phyloP scores from a whole-genome alignment of 768 basidiomycete species.

The Lanmaoa rubissima region DNA sequence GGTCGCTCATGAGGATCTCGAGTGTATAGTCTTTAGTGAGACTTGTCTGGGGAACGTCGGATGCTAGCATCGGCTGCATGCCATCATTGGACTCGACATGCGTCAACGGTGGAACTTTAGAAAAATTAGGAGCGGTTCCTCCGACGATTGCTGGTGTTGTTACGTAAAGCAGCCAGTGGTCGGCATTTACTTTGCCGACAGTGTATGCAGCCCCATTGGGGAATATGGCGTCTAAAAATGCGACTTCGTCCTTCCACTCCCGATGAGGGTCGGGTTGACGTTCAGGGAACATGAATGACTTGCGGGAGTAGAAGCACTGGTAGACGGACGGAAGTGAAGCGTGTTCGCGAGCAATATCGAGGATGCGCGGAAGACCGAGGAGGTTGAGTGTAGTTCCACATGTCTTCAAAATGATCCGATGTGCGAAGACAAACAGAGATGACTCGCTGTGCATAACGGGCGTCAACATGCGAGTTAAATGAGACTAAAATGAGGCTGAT shows the following conservation, averaged over 20 bases:
- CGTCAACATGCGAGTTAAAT: conserved; percentile 13
- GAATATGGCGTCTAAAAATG: conserved; percentile 89
- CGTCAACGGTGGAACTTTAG: conserved; percentile 14
- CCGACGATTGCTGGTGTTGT: conserved; percentile 52
- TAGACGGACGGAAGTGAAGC: conserved; percentile 71
- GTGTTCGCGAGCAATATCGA: conserved; percentile 80
- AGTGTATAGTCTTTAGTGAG: conserved; percentile 82
- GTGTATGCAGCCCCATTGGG: conserved; percentile 90
- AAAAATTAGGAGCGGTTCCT: conserved; percentile 23
- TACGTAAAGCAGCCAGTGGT: conserved; percentile 97
- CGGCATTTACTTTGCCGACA: conserved; percentile 95
- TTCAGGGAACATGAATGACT: conserved; percentile 99
- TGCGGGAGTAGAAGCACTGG: conserved; percentile 96
- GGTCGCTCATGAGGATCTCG: conserved; percentile 96
- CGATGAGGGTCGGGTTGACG: conserved; percentile 89
- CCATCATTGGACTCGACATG: conserved; percentile 15
- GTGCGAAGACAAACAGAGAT: conserved; percentile 90
- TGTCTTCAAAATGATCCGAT: conserved; percentile 96
- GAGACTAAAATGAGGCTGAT: conserved; percentile 1
- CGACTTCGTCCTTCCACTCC: conserved; percentile 92
- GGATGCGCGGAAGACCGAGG: conserved; percentile 89
- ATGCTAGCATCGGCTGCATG: conserved; percentile 5
- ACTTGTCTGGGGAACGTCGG: conserved; percentile 12
- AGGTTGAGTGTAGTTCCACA: conserved; percentile 99
- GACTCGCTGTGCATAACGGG: conserved; percentile 72